A percentile compares a stretch with the other conserved stretches of the same genome.
Evolutionary conservation across 352 stramenopile genomes (phyloP).

Genomic region (Phytophthora podocarpi): DNA sequence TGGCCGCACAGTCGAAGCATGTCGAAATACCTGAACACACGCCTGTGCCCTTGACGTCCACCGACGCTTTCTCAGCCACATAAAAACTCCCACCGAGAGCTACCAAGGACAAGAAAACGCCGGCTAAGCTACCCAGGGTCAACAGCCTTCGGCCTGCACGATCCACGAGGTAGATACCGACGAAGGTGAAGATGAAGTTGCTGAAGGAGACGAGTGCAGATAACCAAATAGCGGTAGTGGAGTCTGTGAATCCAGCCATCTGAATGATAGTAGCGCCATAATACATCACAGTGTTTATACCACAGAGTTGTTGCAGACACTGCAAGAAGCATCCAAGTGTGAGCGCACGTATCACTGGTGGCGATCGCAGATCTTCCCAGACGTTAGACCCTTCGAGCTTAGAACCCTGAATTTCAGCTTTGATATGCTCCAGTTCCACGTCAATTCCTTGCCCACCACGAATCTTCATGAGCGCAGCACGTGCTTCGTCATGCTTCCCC

Average conservation of each 20-base stretch:
- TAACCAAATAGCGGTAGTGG: slow-evolving; percentile 75
- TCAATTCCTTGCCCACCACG: slow-evolving; percentile 58
- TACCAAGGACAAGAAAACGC: slow-evolving; percentile 22
- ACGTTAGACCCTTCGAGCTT: slow-evolving; percentile 33
- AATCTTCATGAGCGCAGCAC: slow-evolving; percentile 52
- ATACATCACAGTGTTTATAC: slow-evolving; percentile 90
- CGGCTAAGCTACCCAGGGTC: slow-evolving; percentile 17
- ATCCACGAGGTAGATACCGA: slow-evolving; percentile 28
- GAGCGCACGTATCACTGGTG: slow-evolving; percentile 39
- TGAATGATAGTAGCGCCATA: slow-evolving; percentile 81
- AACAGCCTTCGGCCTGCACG: slow-evolving; percentile 18
- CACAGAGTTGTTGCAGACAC: slow-evolving; percentile 66
- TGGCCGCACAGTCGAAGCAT: slow-evolving; percentile 77
- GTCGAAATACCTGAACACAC: slow-evolving; percentile 44
- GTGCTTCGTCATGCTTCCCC: slow-evolving; percentile 48
- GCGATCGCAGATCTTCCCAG: slow-evolving; percentile 39
- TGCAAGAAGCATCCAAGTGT: slow-evolving; percentile 55
- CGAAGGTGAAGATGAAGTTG: slow-evolving; percentile 34
- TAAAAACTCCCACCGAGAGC: slow-evolving; percentile 27
- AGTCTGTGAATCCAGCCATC: slow-evolving; percentile 72
- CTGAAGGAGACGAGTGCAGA: slow-evolving; percentile 58
- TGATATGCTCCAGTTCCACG: slow-evolving; percentile 60
- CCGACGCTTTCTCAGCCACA: slow-evolving; percentile 16
- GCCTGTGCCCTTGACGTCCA: slow-evolving; percentile 22
- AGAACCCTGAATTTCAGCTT: slow-evolving; percentile 46